Base-by-base conservation (phyloP, 2,329 filamentous ascomycete genomes). In the Dactylonectria estremocensis region DNA sequence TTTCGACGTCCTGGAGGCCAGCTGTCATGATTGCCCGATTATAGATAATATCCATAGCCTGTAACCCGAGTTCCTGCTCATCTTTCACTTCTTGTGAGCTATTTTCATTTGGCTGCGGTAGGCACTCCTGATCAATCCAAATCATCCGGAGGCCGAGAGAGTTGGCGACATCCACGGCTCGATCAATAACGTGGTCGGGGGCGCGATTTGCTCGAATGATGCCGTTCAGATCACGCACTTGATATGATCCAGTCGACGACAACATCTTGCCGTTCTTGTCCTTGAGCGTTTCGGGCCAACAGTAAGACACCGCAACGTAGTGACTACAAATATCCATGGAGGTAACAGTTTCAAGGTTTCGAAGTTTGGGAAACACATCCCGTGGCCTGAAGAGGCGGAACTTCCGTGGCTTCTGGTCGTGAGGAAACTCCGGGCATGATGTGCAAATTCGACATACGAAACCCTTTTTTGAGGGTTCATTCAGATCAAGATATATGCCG, bases 31-130 rank as follows among this genome's bases (percentile, higher is more conserved):
- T 50, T 8, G 50, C 60, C 1, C 60, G 40, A 43, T 40, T 37
- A n/a, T 63, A 63, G 9, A 63, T 11, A 14, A 63, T 49, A 28
- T 57, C 60, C 60, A 63, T 63, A 14, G 60, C 60, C n/a, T 63
- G 60, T 2, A 63, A 2, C 8, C 60, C 60, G 5, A 52, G 37
- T 28, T 50, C 11, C 16, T 57, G 60, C 11, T 63, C 37, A 20
- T 55, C 52, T 24, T 55, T 54, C 6, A 45, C 37, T 3, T 55
- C 11, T 11, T 62, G 35, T 3, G 48, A n/a, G 18, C 60, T 50
- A 2, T 18, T 22, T 3, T 63, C 60, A 3, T 20, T 35, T 3
- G 59, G 59, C n/a, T 63, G 60, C 5, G 60, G 60, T 3, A 63
- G 31, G 28, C 60, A 63, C 24, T 63, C 60, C 16, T 63, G 50